Conservation (phyloP, 768 basidiomycete genomes). For the Tremella mesenterica region DNA sequence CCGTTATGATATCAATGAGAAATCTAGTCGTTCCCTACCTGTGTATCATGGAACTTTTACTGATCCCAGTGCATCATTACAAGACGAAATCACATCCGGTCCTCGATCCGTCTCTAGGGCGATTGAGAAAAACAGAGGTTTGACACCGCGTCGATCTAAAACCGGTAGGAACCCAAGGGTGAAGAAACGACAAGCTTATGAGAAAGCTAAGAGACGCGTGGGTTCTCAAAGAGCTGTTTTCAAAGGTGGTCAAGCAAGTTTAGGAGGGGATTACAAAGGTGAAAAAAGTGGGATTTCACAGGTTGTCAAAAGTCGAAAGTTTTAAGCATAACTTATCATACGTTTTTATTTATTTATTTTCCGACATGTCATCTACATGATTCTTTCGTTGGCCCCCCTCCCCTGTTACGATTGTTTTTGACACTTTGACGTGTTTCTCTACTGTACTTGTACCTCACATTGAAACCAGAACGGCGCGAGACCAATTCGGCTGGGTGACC, state of each 20-base stretch:
- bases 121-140: slow-evolving; percentile 87
- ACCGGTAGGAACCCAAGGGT: slow-evolving; percentile 90
- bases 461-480: no score
- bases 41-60: not conserved
- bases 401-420: no score
- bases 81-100: slow-evolving; percentile 51
- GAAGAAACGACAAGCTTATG: slow-evolving; percentile 86
- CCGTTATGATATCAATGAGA: no score
- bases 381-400: no score
- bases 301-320: slow-evolving; percentile 73
- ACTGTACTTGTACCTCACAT: no score
- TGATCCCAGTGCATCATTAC: slow-evolving; percentile 20
- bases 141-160: slow-evolving; percentile 83
- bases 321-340: slow-evolving; percentile 39
- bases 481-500: no score
- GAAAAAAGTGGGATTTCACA: slow-evolving; percentile 88
- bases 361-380: no score
- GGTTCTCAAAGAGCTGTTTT: slow-evolving; percentile 83
- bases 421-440: no score
- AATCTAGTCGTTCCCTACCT: not conserved
- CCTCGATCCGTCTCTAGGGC: slow-evolving; percentile 82
- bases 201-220: slow-evolving; percentile 88
- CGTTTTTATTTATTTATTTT: no score
- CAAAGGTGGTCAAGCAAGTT: slow-evolving; percentile 67
- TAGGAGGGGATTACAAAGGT: slow-evolving; percentile 70